Evolutionary conservation across 208 protist genomes (phyloP), one percentile per base, ranked within the genome.

Genomic region (Polymyxa betae): DNA sequence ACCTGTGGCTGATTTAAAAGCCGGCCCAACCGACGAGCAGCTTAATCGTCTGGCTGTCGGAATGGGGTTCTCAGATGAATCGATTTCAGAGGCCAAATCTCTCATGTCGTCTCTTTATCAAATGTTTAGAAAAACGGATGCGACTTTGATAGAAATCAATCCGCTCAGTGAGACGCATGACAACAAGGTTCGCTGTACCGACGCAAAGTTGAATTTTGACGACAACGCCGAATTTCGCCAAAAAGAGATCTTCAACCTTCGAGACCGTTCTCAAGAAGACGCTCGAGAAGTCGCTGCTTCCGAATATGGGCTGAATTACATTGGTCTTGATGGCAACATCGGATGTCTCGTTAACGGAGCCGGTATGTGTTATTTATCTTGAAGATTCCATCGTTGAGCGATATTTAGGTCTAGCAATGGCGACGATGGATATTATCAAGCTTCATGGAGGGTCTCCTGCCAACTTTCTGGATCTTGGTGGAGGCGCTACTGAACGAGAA

Each of bases 371-470:
- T 29, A 29, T 60, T 60, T 5, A 24, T 24, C 5, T 29, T 24
- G 5, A 5, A 5, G 5, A 60, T 60, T 60, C 49, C 24, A 60
- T 60, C 5, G 12, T 60, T 29, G 5, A 24, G 5, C 24, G 49
- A 60, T 60, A 60, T 60, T 29, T 24, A 60, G 49, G 49, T 92
- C 96, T 99, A 10, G 98, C 98, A 72, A 99, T 99, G 98, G 98
- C 98, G 35, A 99, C 98, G 44, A 99, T 99, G 98, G 98, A 99
- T 92, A 97, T 99, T 93, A 99, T 99, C 92, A 98, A 98, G 90
- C 94, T 99, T 24, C 93, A 98, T 93, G 98, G 98, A 88, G 98
- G 98, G 78, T 95, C 93, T 64, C 98, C 98, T 46, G 98, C 98
- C 45, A 99, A 99, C 97, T 99, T 99, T 95, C 96, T 99, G 41